Evolutionary conservation across 768 basidiomycete species (phyloP).

Genomic region (Collybia mongolica): DNA sequence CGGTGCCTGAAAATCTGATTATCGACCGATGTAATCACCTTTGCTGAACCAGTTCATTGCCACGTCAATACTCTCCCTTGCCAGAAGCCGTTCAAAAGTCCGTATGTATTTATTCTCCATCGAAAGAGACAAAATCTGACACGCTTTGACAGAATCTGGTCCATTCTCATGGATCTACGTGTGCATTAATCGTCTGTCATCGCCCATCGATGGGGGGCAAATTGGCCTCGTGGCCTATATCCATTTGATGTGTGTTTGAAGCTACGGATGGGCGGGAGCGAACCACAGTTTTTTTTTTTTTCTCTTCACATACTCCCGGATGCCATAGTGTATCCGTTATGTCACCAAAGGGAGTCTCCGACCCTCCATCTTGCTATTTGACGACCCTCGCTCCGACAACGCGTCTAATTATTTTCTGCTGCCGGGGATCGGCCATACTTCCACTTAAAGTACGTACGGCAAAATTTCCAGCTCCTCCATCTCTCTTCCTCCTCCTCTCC

Average conservation of each 20-base stretch:
- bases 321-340: not conserved
- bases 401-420: constrained; percentile 1
- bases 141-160: too few relatives aligned
- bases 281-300: constrained; percentile 5
- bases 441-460: not conserved
- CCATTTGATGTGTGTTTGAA: constrained; percentile 12
- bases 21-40: too few relatives aligned
- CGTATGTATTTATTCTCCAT: too few relatives aligned
- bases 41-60: too few relatives aligned
- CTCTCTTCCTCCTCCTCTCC: not conserved
- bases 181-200: too few relatives aligned
- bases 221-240: constrained; percentile 16
- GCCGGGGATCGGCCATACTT: constrained; percentile 1
- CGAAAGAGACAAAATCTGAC: too few relatives aligned
- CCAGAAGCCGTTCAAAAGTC: too few relatives aligned
- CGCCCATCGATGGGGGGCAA: too few relatives aligned
- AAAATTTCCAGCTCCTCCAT: not conserved
- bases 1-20: constrained; percentile 6
- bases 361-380: constrained; percentile 1
- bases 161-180: too few relatives aligned
- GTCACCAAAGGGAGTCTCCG: constrained; percentile 3
- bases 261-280: constrained; percentile 3
- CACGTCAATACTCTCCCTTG: too few relatives aligned
- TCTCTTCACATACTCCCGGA: not conserved
- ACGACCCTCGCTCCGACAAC: constrained; percentile 3